These are phyloP conservation scores for Nothomitra cinnamomea DNA, from an alignment of 2,329 filamentous ascomycete species.

Conservation along the genomic window DNA sequence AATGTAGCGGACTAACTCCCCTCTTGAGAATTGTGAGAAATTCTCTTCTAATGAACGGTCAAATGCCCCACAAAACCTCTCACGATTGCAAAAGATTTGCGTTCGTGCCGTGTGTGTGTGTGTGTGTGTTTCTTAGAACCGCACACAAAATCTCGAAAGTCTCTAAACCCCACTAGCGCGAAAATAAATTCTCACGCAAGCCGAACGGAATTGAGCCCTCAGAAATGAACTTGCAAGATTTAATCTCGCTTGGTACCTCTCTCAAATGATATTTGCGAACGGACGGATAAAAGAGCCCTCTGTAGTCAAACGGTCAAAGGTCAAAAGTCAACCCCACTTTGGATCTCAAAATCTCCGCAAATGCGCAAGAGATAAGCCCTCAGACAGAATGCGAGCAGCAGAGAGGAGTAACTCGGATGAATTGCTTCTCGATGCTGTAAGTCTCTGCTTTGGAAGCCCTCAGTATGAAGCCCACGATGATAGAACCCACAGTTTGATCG, in stretches of 20 bases:
- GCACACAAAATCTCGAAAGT: background rate
- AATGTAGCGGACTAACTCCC: background rate
- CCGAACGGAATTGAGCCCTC: background rate
- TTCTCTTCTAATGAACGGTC: background rate
- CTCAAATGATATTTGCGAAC: background rate
- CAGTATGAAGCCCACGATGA: constrained; percentile 1
- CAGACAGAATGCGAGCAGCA: background rate
- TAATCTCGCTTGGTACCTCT: constrained; percentile 1
- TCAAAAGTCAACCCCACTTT: too few relatives aligned
- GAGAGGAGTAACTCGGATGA: background rate
- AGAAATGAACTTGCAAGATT: constrained; percentile 2
- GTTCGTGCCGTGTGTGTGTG: background rate
- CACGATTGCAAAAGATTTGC: background rate
- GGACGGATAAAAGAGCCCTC: background rate
- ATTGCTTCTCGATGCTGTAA: constrained; percentile 2
- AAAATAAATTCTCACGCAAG: constrained; percentile 1
- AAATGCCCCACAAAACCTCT: background rate
- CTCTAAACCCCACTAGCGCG: background rate
- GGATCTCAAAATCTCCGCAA: background rate
- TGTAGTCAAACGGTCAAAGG: background rate
- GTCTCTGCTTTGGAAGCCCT: background rate
- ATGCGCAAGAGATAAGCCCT: constrained; percentile 1
- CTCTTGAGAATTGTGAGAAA: constrained; percentile 2
- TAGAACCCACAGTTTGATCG: background rate
- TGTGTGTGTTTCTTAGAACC: background rate